Conservation (phyloP, 179 eudicot species). For the Actinidia chinensis region DNA sequence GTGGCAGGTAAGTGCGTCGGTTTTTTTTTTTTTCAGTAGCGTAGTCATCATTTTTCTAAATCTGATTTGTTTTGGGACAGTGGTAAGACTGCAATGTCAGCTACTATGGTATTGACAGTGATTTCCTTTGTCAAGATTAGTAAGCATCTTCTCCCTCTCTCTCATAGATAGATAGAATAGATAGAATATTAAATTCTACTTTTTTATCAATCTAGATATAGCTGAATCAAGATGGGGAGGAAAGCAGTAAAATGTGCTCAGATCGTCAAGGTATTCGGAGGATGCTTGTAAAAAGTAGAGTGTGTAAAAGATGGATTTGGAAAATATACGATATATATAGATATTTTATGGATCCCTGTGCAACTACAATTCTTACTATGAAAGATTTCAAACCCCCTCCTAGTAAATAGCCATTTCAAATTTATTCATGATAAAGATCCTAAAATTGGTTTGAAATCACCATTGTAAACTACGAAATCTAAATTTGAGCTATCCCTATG, state of each 20-base stretch:
- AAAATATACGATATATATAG: too few species aligned
- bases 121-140: constrained; percentile 96
- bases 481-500: too few species aligned
- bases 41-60: constrained; percentile 5
- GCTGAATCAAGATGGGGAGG: constrained; percentile 98
- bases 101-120: constrained; percentile 95
- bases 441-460: too few species aligned
- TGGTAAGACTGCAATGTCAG: constrained; percentile 98
- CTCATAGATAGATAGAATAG: too few species aligned
- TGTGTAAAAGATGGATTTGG: too few species aligned
- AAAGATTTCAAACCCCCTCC: too few species aligned
- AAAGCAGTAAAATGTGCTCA: constrained; percentile 91
- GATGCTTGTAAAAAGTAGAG: constrained; percentile 99
- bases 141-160: constrained; percentile 38
- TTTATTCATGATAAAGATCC: too few species aligned
- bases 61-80: constrained; percentile 36
- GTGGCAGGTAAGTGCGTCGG: constrained; percentile 66
- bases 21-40: constrained; percentile 10
- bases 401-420: too few species aligned
- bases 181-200: constrained; percentile 8
- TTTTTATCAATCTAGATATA: constrained; percentile 46
- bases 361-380: too few species aligned
- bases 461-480: too few species aligned
- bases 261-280: constrained; percentile 96
- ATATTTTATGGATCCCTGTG: too few species aligned